A percentile compares a stretch with the other conserved stretches of the same genome.
These are phyloP conservation scores for Taphrina betulina DNA, from an alignment of 1,139 yeast genomes.

Conservation along the genomic window DNA sequence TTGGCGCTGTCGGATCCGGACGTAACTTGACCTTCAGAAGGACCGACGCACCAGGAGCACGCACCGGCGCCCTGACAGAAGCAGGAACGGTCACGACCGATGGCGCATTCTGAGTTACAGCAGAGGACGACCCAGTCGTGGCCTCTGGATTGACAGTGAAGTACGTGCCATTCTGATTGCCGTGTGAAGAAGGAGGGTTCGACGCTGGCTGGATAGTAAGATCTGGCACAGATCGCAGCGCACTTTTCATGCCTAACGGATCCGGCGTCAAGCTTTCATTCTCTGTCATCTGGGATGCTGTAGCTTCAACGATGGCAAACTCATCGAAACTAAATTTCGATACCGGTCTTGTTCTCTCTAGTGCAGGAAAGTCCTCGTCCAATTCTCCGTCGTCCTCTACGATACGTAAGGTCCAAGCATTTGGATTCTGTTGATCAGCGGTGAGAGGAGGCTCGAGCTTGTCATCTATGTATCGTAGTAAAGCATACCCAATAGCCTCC, in stretches of 20 bases:
- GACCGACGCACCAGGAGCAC: slow-evolving; percentile 34
- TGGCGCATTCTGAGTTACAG: neutral
- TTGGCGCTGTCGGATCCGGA: slow-evolving; percentile 18
- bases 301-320: slow-evolving; percentile 49
- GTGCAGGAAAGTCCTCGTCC: slow-evolving; percentile 52
- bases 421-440: slow-evolving; percentile 44
- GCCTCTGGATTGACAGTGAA: neutral
- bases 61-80: neutral
- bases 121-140: neutral
- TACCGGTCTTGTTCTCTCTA: slow-evolving; percentile 48
- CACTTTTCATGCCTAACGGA: neutral
- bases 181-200: slow-evolving; percentile 4
- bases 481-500: slow-evolving; percentile 49
- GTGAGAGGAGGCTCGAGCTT: slow-evolving; percentile 43
- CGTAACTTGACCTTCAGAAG: slow-evolving; percentile 16
- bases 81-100: no score
- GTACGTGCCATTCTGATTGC: neutral
- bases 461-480: slow-evolving; percentile 44
- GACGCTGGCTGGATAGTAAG: slow-evolving; percentile 4
- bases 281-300: slow-evolving; percentile 17
- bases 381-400: slow-evolving; percentile 53
- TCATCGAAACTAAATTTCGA: slow-evolving; percentile 50
- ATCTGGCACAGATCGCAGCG: slow-evolving; percentile 6
- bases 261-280: slow-evolving; percentile 6
- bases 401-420: slow-evolving; percentile 48